A percentile compares a stretch with the other conserved stretches of the same genome.
Evolutionary conservation across 139 green algal species (phyloP).

Genomic region (Closterium sp.): DNA sequence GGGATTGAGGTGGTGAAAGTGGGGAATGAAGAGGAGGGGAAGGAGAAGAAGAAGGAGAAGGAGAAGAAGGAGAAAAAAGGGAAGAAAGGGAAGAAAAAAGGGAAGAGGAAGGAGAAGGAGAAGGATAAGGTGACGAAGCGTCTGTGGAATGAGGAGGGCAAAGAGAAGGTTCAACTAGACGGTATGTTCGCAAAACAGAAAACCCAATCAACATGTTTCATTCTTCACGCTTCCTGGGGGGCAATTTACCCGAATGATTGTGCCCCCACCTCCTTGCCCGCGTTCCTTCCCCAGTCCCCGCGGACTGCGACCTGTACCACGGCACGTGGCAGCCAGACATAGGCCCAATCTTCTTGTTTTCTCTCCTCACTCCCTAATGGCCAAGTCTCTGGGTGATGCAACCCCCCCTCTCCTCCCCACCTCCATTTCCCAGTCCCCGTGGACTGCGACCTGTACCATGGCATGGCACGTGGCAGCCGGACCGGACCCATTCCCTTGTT

Average conservation of each 20-base stretch:
- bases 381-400: too few species aligned
- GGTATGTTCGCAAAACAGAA: not conserved
- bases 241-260: too few species aligned
- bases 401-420: too few species aligned
- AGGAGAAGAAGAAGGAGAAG: not conserved
- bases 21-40: not conserved
- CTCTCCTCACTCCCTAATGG: too few species aligned
- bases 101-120: not conserved
- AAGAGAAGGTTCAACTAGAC: not conserved
- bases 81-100: not conserved
- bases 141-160: too few species aligned
- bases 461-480: too few species aligned
- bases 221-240: too few species aligned
- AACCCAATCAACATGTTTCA: too few species aligned
- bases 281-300: not conserved
- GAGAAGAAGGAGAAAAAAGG: not conserved
- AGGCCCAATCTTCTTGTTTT: not conserved
- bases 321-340: conserved; percentile 11
- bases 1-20: not conserved
- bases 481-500: not conserved
- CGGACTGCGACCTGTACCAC: conserved; percentile 22
- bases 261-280: too few species aligned
- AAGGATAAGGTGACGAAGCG: not conserved
- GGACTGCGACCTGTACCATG: too few species aligned
- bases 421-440: too few species aligned